Evolutionary conservation across 2,329 filamentous ascomycete genomes (phyloP).

Genomic region (Cladosporium sp.): DNA sequence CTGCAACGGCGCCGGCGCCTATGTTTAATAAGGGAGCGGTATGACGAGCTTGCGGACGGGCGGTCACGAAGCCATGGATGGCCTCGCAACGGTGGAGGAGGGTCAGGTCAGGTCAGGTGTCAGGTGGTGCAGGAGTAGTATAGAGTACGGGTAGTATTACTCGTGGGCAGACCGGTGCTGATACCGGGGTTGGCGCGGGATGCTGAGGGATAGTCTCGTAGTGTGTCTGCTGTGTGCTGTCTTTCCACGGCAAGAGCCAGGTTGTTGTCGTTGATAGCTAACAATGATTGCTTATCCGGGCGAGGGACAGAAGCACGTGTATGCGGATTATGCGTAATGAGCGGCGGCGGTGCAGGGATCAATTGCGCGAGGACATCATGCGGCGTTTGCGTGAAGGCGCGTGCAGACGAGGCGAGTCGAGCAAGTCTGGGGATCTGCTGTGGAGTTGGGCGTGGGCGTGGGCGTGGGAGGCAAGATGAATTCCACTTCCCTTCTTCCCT

Average conservation of each 20-base stretch:
- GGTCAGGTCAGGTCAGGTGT: constrained; percentile 18
- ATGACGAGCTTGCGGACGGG: not conserved
- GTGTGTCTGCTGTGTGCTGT: constrained; percentile 5
- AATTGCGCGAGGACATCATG: not conserved
- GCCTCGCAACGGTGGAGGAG: not conserved
- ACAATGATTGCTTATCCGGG: not conserved
- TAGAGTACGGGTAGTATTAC: not conserved
- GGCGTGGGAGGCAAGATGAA: not conserved
- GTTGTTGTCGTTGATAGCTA: not conserved
- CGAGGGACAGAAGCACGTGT: not conserved
- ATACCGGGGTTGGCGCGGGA: constrained; percentile 1
- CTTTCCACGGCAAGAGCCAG: not conserved
- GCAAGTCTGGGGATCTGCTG: not conserved
- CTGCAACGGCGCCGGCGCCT: constrained; percentile 13
- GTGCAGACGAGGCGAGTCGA: not conserved
- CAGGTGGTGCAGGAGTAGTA: not conserved
- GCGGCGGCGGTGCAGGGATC: not conserved
- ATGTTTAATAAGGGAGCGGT: not conserved
- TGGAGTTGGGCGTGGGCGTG: not conserved
- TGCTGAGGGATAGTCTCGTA: not conserved
- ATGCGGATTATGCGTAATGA: not conserved
- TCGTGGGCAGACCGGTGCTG: constrained; percentile 1
- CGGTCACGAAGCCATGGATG: constrained; percentile 12
- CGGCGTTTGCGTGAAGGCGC: not conserved
- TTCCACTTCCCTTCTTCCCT: no score